phyloP scores from a whole-genome alignment of 257 asterid genomes.

The Agastache rugosa region DNA sequence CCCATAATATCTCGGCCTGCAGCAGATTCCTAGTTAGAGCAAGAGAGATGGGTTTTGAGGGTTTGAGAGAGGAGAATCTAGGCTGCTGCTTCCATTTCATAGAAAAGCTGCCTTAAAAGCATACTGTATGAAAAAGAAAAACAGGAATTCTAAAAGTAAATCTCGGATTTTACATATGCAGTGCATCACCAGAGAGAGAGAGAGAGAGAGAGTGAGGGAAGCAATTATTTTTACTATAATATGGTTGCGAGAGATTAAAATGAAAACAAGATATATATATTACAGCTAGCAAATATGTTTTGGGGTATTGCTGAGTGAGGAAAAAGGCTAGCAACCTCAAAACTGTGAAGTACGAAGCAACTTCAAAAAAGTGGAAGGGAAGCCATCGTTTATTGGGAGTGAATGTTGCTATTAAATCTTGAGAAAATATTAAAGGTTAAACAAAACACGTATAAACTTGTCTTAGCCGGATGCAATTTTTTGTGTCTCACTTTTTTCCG shows the following conservation, averaged over 20 bases:
- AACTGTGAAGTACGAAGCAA: slow-evolving; percentile 24
- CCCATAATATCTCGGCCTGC: slow-evolving; percentile 58
- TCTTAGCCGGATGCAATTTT: too few relatives aligned
- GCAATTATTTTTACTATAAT: not conserved
- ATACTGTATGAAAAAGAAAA: slow-evolving; percentile 19
- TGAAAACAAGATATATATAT: not conserved
- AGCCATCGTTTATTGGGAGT: not conserved
- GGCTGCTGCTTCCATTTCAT: slow-evolving; percentile 13
- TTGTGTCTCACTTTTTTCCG: too few relatives aligned
- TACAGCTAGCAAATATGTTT: slow-evolving; percentile 31
- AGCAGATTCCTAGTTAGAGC: too few relatives aligned
- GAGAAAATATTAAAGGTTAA: not conserved
- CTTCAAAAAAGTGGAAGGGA: slow-evolving; percentile 14
- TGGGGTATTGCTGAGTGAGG: not conserved
- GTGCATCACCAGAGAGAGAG: not conserved
- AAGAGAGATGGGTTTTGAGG: not conserved
- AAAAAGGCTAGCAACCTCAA: slow-evolving; percentile 16
- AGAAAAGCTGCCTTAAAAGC: slow-evolving; percentile 38
- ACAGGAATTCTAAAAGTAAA: slow-evolving; percentile 37
- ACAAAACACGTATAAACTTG: not conserved
- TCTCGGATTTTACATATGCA: slow-evolving; percentile 29
- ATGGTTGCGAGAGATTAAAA: not conserved
- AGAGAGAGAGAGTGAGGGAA: not conserved
- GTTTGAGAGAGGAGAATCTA: slow-evolving; percentile 29
- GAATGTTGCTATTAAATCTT: not conserved